Percentiles rank a stretch among this genome's conserved stretches.
Conservation (phyloP, 2,329 filamentous ascomycete species). For the Lasiodiplodia gonubiensis region DNA sequence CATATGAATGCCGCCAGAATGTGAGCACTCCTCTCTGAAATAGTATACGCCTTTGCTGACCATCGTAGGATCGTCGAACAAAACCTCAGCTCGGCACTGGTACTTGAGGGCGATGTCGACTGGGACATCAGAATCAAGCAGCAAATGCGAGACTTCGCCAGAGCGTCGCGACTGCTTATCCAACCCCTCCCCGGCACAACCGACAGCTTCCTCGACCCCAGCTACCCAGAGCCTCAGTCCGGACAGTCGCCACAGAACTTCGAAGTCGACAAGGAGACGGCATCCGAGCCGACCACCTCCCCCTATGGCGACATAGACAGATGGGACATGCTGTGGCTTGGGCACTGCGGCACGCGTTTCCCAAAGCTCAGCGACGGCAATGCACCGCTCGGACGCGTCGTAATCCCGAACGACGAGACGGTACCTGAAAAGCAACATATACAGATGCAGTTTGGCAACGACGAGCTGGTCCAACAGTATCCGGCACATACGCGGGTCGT, state of each 20-base stretch:
- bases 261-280: slow-evolving; percentile 28
- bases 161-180: slow-evolving; percentile 29
- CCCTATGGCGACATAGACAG: slow-evolving; percentile 43
- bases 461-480: slow-evolving; percentile 14
- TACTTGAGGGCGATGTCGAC: slow-evolving; percentile 35
- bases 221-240: slow-evolving; percentile 29
- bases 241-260: slow-evolving; percentile 18
- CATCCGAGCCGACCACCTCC: slow-evolving; percentile 31
- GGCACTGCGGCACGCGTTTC: slow-evolving; percentile 42
- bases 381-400: slow-evolving; percentile 34
- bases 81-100: slow-evolving; percentile 30
- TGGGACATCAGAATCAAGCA: slow-evolving; percentile 34
- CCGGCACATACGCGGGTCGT: slow-evolving; percentile 32
- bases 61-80: slow-evolving; percentile 18
- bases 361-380: slow-evolving; percentile 11
- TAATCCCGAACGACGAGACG: slow-evolving; percentile 34
- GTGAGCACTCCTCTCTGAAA: background rate
- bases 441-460: slow-evolving; percentile 32
- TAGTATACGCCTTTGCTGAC: background rate
- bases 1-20: slow-evolving; percentile 16
- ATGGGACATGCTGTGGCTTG: slow-evolving; percentile 46
- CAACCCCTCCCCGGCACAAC: slow-evolving; percentile 26
- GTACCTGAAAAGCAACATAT: slow-evolving; percentile 35
- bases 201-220: slow-evolving; percentile 29
- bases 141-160: slow-evolving; percentile 34